A percentile compares a stretch with the other conserved stretches of the same genome.
Conservation (phyloP, 192 early-diverging fungal species). For the Haplosporangium gracile region DNA sequence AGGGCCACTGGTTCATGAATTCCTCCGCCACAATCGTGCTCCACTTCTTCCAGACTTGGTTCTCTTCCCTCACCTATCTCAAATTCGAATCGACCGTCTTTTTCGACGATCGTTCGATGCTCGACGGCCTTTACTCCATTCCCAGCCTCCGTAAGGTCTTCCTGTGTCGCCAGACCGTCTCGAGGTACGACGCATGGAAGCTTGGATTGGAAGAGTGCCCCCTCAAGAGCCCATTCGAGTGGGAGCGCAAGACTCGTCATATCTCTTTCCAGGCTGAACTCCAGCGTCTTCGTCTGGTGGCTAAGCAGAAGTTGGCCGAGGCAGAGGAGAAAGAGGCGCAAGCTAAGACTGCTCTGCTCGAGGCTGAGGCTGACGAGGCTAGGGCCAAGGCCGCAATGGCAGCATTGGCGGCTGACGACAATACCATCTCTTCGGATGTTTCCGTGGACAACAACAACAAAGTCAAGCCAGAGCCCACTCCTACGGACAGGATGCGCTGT, state of each 20-base stretch:
- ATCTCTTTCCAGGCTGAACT: background rate
- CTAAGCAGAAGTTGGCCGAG: background rate
- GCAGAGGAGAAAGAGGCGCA: background rate
- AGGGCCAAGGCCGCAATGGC: background rate
- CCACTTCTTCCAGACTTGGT: constrained; percentile 9
- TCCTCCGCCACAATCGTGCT: background rate
- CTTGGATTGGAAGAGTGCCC: constrained; percentile 13
- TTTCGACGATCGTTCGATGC: background rate
- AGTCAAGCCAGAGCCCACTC: background rate
- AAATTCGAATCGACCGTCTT: background rate
- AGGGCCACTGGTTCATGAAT: constrained; percentile 24
- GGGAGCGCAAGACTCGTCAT: constrained; percentile 24
- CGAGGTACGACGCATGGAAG: constrained; percentile 33
- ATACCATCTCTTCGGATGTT: background rate
- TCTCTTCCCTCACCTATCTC: constrained; percentile 2
- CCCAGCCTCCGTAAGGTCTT: constrained; percentile 14
- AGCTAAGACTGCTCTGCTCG: background rate
- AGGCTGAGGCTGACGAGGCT: background rate
- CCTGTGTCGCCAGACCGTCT: background rate
- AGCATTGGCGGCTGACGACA: too few species aligned
- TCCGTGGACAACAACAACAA: background rate
- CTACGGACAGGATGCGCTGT: constrained; percentile 8
- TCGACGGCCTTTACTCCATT: constrained; percentile 4
- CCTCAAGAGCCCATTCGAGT: constrained; percentile 25
- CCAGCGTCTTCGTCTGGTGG: background rate